phyloP scores from a whole-genome alignment of 176 grass and related monocot species.

The Ensete glaucum region DNA sequence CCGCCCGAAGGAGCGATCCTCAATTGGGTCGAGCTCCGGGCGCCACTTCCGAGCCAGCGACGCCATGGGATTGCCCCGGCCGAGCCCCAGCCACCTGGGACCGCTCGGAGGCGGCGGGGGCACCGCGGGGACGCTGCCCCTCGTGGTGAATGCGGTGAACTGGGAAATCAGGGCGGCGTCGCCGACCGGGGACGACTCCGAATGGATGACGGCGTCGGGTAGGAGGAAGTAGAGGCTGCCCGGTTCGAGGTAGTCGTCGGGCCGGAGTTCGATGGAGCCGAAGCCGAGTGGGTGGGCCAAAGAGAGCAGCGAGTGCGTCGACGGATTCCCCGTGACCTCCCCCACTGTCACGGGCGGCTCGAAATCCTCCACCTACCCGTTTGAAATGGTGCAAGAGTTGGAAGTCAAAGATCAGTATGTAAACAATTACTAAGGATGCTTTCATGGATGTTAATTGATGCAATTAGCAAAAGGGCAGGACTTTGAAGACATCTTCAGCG shows the following conservation, averaged over 20 bases:
- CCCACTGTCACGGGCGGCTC: constrained; percentile 48
- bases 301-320: constrained; percentile 61
- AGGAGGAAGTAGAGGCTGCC: constrained; percentile 86
- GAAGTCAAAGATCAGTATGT: too few species aligned
- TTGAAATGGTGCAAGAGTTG: too few species aligned
- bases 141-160: constrained; percentile 43
- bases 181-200: constrained; percentile 73
- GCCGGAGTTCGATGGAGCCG: constrained; percentile 39
- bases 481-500: too few species aligned
- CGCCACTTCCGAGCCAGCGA: not conserved
- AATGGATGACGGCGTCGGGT: constrained; percentile 56
- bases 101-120: not conserved
- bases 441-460: too few species aligned
- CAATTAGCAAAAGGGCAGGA: too few species aligned
- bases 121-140: constrained; percentile 17
- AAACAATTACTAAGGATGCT: too few species aligned
- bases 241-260: constrained; percentile 55
- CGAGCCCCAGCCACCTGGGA: not conserved
- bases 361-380: constrained; percentile 44
- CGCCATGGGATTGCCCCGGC: not conserved
- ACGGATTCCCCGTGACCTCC: constrained; percentile 26
- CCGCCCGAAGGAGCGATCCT: constrained; percentile 7
- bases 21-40: constrained; percentile 17
- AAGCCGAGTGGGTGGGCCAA: constrained; percentile 36
- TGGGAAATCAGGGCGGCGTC: constrained; percentile 75